Evolutionary conservation across 1,139 yeast species (phyloP).

Genomic region (Sugiyamaella neomexicana): DNA sequence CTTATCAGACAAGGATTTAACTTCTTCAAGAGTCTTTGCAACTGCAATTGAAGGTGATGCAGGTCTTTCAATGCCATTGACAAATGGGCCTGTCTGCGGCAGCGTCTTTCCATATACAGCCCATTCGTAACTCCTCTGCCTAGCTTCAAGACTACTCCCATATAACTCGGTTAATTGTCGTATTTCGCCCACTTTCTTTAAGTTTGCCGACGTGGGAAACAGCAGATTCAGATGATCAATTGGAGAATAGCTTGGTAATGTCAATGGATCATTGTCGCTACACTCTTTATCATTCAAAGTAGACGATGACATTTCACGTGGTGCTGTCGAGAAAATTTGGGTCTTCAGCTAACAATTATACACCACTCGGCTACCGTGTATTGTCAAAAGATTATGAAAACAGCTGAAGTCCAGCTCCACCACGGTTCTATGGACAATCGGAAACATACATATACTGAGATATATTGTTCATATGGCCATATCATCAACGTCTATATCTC

Average conservation of each 20-base stretch:
- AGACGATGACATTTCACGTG: conserved; percentile 3
- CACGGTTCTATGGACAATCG: neutral
- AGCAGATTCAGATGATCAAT: conserved; percentile 43
- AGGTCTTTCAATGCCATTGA: neutral
- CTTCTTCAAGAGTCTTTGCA: conserved; percentile 36
- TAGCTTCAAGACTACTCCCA: conserved; percentile 50
- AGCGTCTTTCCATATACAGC: conserved; percentile 18
- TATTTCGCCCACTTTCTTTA: conserved; percentile 29
- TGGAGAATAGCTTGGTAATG: conserved; percentile 42
- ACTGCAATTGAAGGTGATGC: conserved; percentile 16
- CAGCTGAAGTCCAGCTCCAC: neutral
- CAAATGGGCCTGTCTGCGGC: conserved; percentile 36
- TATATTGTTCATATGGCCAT: neutral
- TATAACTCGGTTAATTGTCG: conserved; percentile 42
- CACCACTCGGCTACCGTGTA: too few relatives aligned
- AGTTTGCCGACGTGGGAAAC: conserved; percentile 30
- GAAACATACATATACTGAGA: neutral
- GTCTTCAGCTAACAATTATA: too few relatives aligned
- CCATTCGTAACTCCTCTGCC: conserved; percentile 17
- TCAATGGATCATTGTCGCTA: conserved; percentile 13
- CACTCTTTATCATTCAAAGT: neutral
- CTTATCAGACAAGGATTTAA: conserved; percentile 43
- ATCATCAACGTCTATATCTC: neutral
- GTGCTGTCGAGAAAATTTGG: neutral
- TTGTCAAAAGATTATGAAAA: neutral